Base-by-base conservation (phyloP, 495 filamentous ascomycete species). In the Poronia punctata region DNA sequence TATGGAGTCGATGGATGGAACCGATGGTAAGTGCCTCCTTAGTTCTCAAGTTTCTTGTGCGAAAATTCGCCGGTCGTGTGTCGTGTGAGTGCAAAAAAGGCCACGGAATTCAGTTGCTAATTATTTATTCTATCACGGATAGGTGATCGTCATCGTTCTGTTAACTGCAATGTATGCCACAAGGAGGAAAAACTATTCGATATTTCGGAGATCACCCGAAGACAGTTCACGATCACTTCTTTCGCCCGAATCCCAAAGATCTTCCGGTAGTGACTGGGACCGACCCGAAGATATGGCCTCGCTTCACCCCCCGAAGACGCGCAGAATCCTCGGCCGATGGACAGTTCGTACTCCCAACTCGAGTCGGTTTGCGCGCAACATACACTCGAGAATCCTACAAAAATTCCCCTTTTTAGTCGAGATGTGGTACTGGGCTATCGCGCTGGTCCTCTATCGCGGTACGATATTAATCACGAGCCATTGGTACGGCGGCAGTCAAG, bases 401-500 rank as follows among this genome's bases (percentile, higher is more conserved):
- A 79, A 76, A 45, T 75, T 84, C 37, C 85, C 85, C 8, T 90
- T 90, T 49, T 56, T 89, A 19, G 75, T 82, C 16, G 85, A 90
- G 59, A 81, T 80, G 50, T 88, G 82, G 70, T 89, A 90, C 49
- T 89, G 85, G 85, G 78, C 77, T 30, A 59, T 78, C 21, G 83
- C 79, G 33, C 83, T 81, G 53, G 72, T 72, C 48, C 76, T 84
- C 59, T 80, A 83, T 57, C 65, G 66, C 32, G 50, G 68, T 30
- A 79, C 82, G 22, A 76, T 79, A 38, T 62, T 80, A 34, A 60
- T 75, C n/a, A 69, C 80, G 11, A 68, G 78, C 43, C 56, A 64
- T 10, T 66, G 74, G 24, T 77, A 80, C 8, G 61, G 73, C 61
- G 30, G 67, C 36, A 59, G 56, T n/a, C 57, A 75, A n/a, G 69